A percentile compares a stretch with the other conserved stretches of the same genome.
These are phyloP conservation scores for Cercospora sp. DNA, from an alignment of 2,329 filamentous ascomycete species.

Conservation along the genomic window DNA sequence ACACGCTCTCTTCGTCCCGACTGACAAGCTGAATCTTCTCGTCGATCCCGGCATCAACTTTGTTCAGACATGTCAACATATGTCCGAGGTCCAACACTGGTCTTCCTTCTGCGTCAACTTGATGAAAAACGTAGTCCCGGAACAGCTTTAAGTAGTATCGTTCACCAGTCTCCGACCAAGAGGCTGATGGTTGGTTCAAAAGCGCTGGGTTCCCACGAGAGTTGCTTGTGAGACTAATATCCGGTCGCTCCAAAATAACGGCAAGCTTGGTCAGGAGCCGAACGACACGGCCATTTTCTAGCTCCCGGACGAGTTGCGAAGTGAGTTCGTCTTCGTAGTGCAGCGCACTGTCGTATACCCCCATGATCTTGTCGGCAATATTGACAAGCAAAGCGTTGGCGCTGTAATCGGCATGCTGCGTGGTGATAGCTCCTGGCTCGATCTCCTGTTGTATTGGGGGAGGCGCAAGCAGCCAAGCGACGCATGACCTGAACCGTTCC, in stretches of 20 bases:
- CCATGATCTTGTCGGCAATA: slow-evolving; percentile 74
- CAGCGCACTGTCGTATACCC: slow-evolving; percentile 74
- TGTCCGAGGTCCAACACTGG: slow-evolving; percentile 85
- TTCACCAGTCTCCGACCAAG: slow-evolving; percentile 89
- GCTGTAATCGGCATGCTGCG: slow-evolving; percentile 52
- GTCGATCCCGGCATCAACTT: slow-evolving; percentile 84
- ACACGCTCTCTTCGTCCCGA: slow-evolving; percentile 84
- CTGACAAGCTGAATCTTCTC: slow-evolving; percentile 84
- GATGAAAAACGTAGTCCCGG: slow-evolving; percentile 95
- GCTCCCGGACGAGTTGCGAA: slow-evolving; percentile 71
- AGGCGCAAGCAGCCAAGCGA: slow-evolving; percentile 77
- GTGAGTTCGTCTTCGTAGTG: slow-evolving; percentile 75
- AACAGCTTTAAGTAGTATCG: slow-evolving; percentile 93
- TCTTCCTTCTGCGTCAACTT: slow-evolving; percentile 80
- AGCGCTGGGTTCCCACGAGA: slow-evolving; percentile 33
- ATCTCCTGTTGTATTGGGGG: slow-evolving; percentile 36
- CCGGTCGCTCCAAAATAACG: slow-evolving; percentile 83
- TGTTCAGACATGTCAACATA: slow-evolving; percentile 83
- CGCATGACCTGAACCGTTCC: slow-evolving; percentile 71
- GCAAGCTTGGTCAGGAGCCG: slow-evolving; percentile 81
- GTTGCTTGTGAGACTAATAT: slow-evolving; percentile 53
- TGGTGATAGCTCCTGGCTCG: not conserved
- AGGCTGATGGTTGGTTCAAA: slow-evolving; percentile 36
- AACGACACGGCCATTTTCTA: slow-evolving; percentile 85
- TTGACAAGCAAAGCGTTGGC: slow-evolving; percentile 77